phyloP scores from a whole-genome alignment of 2,329 filamentous ascomycete species.

The Apiospora pterosperma region DNA sequence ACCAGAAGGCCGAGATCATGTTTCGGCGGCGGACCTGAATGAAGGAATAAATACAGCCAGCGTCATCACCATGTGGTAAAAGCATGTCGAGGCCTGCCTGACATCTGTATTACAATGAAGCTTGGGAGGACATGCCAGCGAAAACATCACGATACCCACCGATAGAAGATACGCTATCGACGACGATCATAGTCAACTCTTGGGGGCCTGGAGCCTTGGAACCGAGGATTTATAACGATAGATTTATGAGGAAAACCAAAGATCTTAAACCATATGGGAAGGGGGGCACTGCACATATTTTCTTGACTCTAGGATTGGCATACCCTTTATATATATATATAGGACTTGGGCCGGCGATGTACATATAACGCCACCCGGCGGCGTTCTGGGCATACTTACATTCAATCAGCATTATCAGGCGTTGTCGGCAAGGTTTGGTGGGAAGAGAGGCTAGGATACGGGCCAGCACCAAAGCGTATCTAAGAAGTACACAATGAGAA shows the following conservation, averaged over 20 bases:
- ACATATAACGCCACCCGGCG: neutral
- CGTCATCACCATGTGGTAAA: neutral
- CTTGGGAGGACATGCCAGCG: neutral
- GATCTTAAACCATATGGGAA: neutral
- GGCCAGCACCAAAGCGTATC: neutral
- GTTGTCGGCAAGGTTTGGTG: neutral
- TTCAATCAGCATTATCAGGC: neutral
- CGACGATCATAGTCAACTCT: neutral
- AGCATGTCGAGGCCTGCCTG: neutral
- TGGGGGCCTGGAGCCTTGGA: neutral
- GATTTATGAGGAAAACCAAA: neutral
- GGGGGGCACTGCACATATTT: neutral
- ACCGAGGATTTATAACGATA: neutral
- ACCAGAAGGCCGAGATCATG: constrained; percentile 26
- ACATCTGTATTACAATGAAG: neutral
- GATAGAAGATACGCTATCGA: neutral
- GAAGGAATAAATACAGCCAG: neutral
- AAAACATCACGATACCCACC: neutral
- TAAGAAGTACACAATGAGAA: neutral
- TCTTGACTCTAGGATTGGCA: neutral
- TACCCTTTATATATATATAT: neutral
- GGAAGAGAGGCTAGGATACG: neutral
- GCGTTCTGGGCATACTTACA: neutral
- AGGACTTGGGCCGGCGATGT: neutral
- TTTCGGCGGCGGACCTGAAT: constrained; percentile 18